A percentile compares a stretch with the other conserved stretches of the same genome.
These are phyloP conservation scores for Isoetes engelmannii DNA, from an alignment of 83 land plant genomes.

Conservation along the genomic window DNA sequence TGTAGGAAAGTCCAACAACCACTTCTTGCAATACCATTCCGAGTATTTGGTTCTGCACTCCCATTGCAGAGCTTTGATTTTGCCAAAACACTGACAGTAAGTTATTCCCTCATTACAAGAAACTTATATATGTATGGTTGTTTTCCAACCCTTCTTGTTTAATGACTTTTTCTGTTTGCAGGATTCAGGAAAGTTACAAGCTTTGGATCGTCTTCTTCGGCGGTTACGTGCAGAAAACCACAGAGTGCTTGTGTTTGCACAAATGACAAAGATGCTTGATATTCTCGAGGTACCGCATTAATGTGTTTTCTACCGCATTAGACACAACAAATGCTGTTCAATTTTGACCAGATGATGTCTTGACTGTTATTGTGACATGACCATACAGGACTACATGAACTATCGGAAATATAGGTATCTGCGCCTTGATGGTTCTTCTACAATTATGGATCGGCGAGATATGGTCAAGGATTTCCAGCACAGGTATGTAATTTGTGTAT, in stretches of 20 bases:
- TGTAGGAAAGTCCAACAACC: conserved; percentile 53
- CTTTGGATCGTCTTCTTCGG: conserved; percentile 69
- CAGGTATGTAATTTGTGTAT: conserved; percentile 38
- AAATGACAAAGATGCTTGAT: conserved; percentile 98
- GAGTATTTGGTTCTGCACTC: conserved; percentile 89
- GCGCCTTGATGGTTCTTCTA: conserved; percentile 93
- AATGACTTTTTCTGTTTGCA: conserved; percentile 17
- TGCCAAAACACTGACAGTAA: conserved; percentile 90
- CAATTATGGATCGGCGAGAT: conserved; percentile 89
- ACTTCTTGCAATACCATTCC: conserved; percentile 56
- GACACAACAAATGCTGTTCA: too few species aligned
- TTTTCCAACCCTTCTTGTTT: not conserved
- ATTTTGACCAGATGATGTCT: too few species aligned
- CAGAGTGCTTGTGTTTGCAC: conserved; percentile 92
- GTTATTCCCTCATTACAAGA: not conserved
- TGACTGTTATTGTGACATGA: not conserved
- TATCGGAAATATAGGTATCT: conserved; percentile 87
- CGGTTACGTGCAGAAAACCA: conserved; percentile 83
- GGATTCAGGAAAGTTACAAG: conserved; percentile 98
- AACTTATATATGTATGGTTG: not conserved
- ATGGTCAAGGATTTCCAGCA: conserved; percentile 97
- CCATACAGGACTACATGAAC: conserved; percentile 90
- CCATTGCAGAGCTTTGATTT: conserved; percentile 92
- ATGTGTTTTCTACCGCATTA: too few species aligned
- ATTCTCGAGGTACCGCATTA: conserved; percentile 74